Conservation (phyloP, 164 flowering plant species). For the Echeveria elegans region DNA sequence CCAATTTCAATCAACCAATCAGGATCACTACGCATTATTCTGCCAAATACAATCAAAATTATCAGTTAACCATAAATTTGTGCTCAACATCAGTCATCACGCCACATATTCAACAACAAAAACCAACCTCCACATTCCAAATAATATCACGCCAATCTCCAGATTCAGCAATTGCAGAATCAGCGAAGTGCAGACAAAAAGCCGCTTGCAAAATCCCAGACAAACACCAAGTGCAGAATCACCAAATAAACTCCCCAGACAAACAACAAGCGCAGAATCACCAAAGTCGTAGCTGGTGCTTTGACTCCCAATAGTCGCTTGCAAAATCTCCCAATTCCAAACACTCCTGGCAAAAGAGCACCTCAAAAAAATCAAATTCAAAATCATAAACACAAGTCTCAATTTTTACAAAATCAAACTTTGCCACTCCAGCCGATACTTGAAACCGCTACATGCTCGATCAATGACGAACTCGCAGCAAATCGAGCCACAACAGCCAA, state of each 20-base stretch:
- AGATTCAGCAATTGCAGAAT: not conserved
- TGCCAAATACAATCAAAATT: not conserved
- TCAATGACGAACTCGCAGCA: not conserved
- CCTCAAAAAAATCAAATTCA: slow-evolving; percentile 16
- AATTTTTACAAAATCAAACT: not conserved
- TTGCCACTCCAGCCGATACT: not conserved
- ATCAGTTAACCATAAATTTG: not conserved
- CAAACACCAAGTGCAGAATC: too few relatives aligned
- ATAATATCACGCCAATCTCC: not conserved
- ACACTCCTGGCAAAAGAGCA: slow-evolving; percentile 23
- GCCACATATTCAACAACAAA: not conserved
- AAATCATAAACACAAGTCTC: not conserved
- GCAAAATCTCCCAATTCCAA: slow-evolving; percentile 34
- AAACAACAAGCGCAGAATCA: slow-evolving; percentile 43
- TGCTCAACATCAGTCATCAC: not conserved
- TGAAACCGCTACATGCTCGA: slow-evolving; percentile 2
- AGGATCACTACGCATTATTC: not conserved
- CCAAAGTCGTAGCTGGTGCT: slow-evolving; percentile 70
- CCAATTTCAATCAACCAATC: too few relatives aligned
- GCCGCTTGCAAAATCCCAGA: not conserved
- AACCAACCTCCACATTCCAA: not conserved
- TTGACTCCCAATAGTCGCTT: slow-evolving; percentile 37
- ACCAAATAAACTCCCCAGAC: slow-evolving; percentile 43
- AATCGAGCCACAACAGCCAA: not conserved
- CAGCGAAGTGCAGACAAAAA: not conserved